phyloP scores from a whole-genome alignment of 805 yeast species.

The Candida nemodendra region DNA sequence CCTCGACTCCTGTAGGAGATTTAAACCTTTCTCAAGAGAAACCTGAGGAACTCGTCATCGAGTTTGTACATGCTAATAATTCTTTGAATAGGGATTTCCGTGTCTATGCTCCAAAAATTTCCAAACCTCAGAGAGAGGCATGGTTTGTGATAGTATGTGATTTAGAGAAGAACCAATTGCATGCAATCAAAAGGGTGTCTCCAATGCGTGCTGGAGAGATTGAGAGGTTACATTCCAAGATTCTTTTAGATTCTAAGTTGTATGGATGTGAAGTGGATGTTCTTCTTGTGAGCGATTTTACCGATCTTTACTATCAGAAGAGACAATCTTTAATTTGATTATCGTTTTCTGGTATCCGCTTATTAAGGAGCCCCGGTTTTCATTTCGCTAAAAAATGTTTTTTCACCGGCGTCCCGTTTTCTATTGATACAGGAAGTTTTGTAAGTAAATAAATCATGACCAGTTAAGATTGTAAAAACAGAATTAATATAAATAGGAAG shows the following conservation, averaged over 20 bases:
- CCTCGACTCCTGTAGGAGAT: constrained; percentile 61
- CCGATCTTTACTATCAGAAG: constrained; percentile 42
- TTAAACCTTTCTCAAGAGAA: constrained; percentile 38
- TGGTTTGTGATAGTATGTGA: constrained; percentile 79
- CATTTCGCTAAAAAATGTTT: no score
- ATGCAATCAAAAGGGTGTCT: constrained; percentile 71
- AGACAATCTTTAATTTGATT: constrained; percentile 6
- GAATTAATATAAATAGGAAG: no score
- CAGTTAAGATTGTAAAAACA: no score
- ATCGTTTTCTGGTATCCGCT: no score
- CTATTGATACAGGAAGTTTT: background rate
- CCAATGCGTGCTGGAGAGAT: constrained; percentile 41
- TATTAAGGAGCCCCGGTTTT: no score
- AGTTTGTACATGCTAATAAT: constrained; percentile 51
- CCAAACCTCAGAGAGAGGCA: constrained; percentile 87
- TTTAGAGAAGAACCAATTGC: constrained; percentile 49
- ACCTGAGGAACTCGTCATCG: constrained; percentile 39
- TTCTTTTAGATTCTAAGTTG: constrained; percentile 51
- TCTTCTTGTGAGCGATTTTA: constrained; percentile 62
- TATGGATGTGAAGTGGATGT: constrained; percentile 46
- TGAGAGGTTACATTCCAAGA: constrained; percentile 41
- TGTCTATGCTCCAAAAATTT: constrained; percentile 76
- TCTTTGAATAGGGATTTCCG: constrained; percentile 58
- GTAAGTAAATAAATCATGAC: background rate
- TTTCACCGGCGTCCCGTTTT: no score